Percentiles rank a stretch among this genome's conserved stretches.
These are phyloP conservation scores for Torulaspora gathmanii DNA, from an alignment of 805 yeast species.

Conservation along the genomic window DNA sequence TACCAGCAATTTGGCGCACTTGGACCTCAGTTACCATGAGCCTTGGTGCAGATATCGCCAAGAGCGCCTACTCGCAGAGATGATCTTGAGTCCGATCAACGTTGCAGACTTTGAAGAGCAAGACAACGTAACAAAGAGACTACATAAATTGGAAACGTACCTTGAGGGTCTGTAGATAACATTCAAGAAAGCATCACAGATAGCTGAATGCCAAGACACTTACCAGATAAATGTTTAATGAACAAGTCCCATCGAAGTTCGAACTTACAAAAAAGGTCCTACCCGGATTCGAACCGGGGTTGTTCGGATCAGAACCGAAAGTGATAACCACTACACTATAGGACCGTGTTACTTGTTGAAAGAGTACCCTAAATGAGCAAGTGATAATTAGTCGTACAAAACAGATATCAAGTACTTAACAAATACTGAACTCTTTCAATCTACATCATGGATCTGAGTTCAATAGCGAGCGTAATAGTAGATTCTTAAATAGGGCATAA, in stretches of 20 bases:
- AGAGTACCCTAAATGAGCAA: no score
- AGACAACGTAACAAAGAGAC: conserved; percentile 1
- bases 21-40: conserved; percentile 16
- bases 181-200: no score
- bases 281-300: conserved; percentile 88
- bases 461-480: no score
- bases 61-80: conserved; percentile 6
- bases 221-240: background rate
- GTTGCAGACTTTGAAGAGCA: background rate
- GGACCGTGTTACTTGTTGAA: conserved; percentile 34
- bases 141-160: conserved; percentile 9
- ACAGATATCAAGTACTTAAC: no score
- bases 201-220: no score
- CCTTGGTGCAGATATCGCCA: conserved; percentile 24
- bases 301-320: conserved; percentile 58
- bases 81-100: conserved; percentile 8
- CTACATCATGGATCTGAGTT: background rate
- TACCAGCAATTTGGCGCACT: conserved; percentile 3
- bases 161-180: conserved; percentile 10
- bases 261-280: conserved; percentile 48
- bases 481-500: background rate
- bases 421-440: no score
- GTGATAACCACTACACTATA: conserved; percentile 60
- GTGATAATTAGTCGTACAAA: no score
- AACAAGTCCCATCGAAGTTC: no score